Evolutionary conservation across 73 alveolate species (phyloP).

Genomic region (Stentor coeruleus): DNA sequence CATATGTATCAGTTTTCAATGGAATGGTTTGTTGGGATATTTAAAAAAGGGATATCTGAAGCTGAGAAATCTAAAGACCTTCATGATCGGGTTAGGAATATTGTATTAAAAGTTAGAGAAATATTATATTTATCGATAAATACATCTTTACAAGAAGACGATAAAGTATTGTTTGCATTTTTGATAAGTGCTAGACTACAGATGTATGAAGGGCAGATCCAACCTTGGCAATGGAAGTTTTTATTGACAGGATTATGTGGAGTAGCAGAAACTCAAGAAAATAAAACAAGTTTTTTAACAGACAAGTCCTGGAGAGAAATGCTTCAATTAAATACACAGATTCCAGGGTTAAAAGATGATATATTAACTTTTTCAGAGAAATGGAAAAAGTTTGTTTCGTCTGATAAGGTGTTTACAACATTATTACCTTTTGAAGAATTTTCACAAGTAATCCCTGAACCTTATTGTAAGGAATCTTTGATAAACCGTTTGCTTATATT

Average conservation of each 20-base stretch:
- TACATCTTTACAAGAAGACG: constrained; percentile 95
- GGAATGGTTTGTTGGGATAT: constrained; percentile 81
- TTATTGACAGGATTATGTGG: constrained; percentile 78
- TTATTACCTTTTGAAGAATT: constrained; percentile 82
- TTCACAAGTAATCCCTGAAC: constrained; percentile 67
- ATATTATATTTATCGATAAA: constrained; percentile 77
- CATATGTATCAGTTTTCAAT: constrained; percentile 98
- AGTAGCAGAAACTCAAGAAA: constrained; percentile 36
- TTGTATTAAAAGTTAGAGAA: constrained; percentile 61
- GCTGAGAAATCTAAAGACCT: constrained; percentile 69
- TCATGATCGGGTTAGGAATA: constrained; percentile 66
- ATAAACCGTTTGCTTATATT: constrained; percentile 64
- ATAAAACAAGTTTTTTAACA: constrained; percentile 12
- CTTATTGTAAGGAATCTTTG: constrained; percentile 55
- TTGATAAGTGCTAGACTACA: constrained; percentile 83
- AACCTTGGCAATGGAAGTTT: constrained; percentile 52
- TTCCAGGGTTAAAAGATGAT: constrained; percentile 68
- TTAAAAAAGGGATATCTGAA: constrained; percentile 70
- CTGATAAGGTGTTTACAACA: constrained; percentile 54
- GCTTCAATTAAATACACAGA: constrained; percentile 49
- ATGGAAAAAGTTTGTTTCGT: constrained; percentile 79
- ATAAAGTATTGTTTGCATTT: constrained; percentile 97
- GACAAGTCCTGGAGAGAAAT: constrained; percentile 38
- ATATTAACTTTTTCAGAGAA: constrained; percentile 58
- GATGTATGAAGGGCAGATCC: constrained; percentile 27